phyloP scores from a whole-genome alignment of 2,329 filamentous ascomycete genomes.

The Calonectria montana region DNA sequence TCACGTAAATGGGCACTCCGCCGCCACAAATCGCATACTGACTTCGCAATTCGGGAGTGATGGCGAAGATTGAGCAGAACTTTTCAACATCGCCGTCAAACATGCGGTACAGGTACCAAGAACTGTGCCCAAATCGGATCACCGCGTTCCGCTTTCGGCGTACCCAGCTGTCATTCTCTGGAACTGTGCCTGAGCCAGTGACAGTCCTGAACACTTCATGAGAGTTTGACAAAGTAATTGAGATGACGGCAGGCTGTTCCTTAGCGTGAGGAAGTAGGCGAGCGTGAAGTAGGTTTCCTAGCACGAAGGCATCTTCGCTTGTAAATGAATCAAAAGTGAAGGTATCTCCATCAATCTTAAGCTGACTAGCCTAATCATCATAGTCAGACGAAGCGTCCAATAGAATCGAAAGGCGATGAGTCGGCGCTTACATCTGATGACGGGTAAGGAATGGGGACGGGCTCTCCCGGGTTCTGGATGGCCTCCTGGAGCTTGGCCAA shows the following conservation, averaged over 20 bases:
- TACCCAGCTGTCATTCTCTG: conserved; percentile 80
- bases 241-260: conserved; percentile 65
- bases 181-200: conserved; percentile 73
- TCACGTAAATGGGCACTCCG: conserved; percentile 77
- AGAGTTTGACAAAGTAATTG: conserved; percentile 68
- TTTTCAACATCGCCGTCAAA: conserved; percentile 70
- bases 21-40: conserved; percentile 84
- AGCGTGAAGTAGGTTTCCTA: conserved; percentile 73
- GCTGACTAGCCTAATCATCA: conserved; percentile 39
- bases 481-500: conserved; percentile 36
- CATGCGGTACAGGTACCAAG: conserved; percentile 79
- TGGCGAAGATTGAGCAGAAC: conserved; percentile 74
- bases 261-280: conserved; percentile 65
- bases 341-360: conserved; percentile 52
- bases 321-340: conserved; percentile 68
- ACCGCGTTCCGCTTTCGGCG: conserved; percentile 78
- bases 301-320: conserved; percentile 70
- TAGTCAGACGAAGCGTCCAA: neutral
- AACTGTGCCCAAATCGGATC: conserved; percentile 75
- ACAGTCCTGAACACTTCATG: conserved; percentile 78
- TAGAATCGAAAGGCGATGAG: neutral
- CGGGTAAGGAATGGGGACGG: conserved; percentile 30
- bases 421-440: conserved; percentile 32
- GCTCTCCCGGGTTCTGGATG: conserved; percentile 21
- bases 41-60: conserved; percentile 67